Evolutionary conservation across 768 basidiomycete genomes (phyloP).

Genomic region (Collybia sp.): DNA sequence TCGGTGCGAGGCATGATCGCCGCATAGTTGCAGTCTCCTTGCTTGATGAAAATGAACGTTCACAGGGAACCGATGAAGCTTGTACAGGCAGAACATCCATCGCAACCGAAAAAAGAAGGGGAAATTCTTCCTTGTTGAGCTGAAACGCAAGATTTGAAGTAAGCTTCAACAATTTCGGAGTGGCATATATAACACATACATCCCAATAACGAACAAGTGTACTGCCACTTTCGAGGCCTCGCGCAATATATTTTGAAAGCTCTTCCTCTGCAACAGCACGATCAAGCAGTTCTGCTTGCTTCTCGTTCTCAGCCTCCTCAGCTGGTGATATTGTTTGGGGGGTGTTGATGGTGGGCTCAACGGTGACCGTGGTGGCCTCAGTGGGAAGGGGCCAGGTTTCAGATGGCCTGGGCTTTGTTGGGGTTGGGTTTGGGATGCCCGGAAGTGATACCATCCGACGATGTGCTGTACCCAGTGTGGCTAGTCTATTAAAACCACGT

Average conservation of each 20-base stretch:
- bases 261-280: slow-evolving; percentile 3
- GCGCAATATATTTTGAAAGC: slow-evolving; percentile 2
- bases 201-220: slow-evolving; percentile 13
- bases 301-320: slow-evolving; percentile 2
- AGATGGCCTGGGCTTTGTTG: background rate
- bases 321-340: background rate
- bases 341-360: too few species aligned
- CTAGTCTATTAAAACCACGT: background rate
- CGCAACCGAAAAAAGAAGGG: slow-evolving; percentile 13
- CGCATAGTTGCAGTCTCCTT: slow-evolving; percentile 15
- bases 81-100: slow-evolving; percentile 22
- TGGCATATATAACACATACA: slow-evolving; percentile 7
- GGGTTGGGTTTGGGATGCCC: background rate
- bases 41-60: slow-evolving; percentile 15
- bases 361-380: background rate
- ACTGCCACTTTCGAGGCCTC: slow-evolving; percentile 1
- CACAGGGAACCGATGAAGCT: slow-evolving; percentile 20
- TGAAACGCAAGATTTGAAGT: background rate
- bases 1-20: slow-evolving; percentile 8
- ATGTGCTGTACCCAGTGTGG: background rate
- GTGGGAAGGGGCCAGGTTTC: background rate
- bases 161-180: background rate
- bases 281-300: slow-evolving; percentile 1
- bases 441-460: slow-evolving; percentile 1
- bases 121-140: slow-evolving; percentile 9